Percentiles rank a stretch among this genome's conserved stretches.
Conservation (phyloP, 441 rosid genomes). For the Gossypium schwendimanii region DNA sequence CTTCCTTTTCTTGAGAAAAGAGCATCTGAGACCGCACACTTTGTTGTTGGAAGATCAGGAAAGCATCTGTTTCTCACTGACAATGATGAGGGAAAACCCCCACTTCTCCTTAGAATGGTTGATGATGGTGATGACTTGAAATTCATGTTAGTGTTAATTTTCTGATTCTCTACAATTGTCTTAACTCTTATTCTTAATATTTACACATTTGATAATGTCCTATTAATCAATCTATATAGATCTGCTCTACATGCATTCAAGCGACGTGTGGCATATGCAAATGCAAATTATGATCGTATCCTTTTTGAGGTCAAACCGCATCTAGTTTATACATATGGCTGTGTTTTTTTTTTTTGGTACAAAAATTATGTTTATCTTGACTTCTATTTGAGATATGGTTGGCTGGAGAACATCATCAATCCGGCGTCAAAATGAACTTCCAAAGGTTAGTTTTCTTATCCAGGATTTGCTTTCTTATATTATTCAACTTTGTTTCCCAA, state of each 20-base stretch:
- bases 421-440: conserved; percentile 76
- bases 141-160: conserved; percentile 56
- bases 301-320: conserved; percentile 23
- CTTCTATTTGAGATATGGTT: conserved; percentile 55
- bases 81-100: conserved; percentile 60
- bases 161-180: conserved; percentile 8
- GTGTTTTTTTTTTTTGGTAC: conserved; percentile 7
- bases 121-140: conserved; percentile 55
- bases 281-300: conserved; percentile 84
- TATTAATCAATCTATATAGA: conserved; percentile 40
- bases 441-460: conserved; percentile 32
- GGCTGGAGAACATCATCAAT: conserved; percentile 98
- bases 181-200: conserved; percentile 8
- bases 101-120: conserved; percentile 91
- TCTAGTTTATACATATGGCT: conserved; percentile 7
- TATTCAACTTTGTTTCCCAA: neutral
- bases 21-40: conserved; percentile 77
- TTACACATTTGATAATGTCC: conserved; percentile 10
- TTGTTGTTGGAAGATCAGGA: conserved; percentile 83
- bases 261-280: conserved; percentile 89
- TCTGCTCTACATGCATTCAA: conserved; percentile 75
- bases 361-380: conserved; percentile 30
- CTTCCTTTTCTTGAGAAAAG: conserved; percentile 80
- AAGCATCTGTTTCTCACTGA: conserved; percentile 89
- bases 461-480: neutral